These are phyloP conservation scores for Pseudogymnoascus sp. DNA, from an alignment of 2,329 filamentous ascomycete genomes.

Conservation along the genomic window DNA sequence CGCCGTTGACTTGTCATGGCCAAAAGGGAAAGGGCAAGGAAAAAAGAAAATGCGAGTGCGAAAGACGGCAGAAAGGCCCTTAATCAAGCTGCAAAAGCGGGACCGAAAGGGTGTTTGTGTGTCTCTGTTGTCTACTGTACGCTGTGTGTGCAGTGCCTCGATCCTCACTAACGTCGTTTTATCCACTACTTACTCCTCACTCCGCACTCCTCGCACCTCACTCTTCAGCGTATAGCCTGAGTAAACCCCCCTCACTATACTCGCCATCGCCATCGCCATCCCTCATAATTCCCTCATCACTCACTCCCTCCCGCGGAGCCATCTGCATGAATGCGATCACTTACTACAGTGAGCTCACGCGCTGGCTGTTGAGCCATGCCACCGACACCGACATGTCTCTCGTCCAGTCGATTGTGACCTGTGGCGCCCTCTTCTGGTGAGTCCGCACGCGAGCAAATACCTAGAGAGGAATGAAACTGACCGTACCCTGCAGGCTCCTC, in stretches of 20 bases:
- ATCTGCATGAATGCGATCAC: constrained; percentile 26
- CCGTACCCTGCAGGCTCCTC: constrained; percentile 54
- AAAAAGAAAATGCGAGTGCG: constrained; percentile 6
- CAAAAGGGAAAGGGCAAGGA: not conserved
- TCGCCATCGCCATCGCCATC: not conserved
- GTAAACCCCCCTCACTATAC: not conserved
- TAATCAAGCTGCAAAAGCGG: constrained; percentile 5
- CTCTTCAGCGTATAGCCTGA: not conserved
- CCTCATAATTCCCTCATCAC: not conserved
- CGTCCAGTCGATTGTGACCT: constrained; percentile 27
- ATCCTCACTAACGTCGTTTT: not conserved
- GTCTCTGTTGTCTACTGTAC: not conserved
- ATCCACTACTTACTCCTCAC: not conserved
- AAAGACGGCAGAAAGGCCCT: not conserved
- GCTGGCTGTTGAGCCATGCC: constrained; percentile 27
- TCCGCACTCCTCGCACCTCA: not conserved
- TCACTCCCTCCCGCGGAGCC: not conserved
- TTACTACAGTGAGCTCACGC: constrained; percentile 25
- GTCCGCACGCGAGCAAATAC: not conserved
- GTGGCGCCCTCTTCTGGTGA: constrained; percentile 26
- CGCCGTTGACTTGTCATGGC: not conserved
- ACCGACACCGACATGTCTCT: constrained; percentile 25
- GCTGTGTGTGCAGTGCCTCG: not conserved
- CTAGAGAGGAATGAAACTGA: not conserved
- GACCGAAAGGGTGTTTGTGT: constrained; percentile 4